Evolutionary conservation across 148 eudicot species (phyloP).

Genomic region (Pouteria glomerata): DNA sequence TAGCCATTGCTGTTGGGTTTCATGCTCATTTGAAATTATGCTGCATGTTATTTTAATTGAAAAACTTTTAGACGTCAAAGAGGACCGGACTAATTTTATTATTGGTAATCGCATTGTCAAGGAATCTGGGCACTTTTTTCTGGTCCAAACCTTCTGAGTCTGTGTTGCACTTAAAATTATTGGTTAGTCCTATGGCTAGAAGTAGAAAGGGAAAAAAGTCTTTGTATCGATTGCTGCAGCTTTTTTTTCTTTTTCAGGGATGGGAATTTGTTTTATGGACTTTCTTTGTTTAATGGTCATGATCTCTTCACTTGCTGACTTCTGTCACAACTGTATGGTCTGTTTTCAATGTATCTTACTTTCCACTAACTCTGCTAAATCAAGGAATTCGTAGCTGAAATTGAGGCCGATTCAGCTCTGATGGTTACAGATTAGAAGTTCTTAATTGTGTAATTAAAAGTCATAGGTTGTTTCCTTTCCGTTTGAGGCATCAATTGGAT

Average conservation of each 20-base stretch:
- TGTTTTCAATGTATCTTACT: neutral
- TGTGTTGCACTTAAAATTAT: neutral
- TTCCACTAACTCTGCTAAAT: neutral
- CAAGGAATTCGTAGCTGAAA: neutral
- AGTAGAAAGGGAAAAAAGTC: neutral
- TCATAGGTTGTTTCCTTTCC: neutral
- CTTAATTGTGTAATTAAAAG: neutral
- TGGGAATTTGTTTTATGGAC: neutral
- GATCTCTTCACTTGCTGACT: neutral
- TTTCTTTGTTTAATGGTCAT: neutral
- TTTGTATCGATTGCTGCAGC: no score
- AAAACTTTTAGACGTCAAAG: neutral
- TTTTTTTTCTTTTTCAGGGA: no score
- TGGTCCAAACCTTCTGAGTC: neutral
- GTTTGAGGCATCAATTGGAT: neutral
- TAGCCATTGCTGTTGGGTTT: neutral
- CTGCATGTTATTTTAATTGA: neutral
- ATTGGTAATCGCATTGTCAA: neutral
- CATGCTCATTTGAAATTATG: neutral
- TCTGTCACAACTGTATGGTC: neutral
- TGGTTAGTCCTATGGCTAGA: neutral
- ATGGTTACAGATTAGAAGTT: neutral
- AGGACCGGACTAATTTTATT: neutral
- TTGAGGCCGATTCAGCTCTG: neutral
- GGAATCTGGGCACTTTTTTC: neutral